Conservation (phyloP, 345 rosid species). For the Moricandia arvensis region DNA sequence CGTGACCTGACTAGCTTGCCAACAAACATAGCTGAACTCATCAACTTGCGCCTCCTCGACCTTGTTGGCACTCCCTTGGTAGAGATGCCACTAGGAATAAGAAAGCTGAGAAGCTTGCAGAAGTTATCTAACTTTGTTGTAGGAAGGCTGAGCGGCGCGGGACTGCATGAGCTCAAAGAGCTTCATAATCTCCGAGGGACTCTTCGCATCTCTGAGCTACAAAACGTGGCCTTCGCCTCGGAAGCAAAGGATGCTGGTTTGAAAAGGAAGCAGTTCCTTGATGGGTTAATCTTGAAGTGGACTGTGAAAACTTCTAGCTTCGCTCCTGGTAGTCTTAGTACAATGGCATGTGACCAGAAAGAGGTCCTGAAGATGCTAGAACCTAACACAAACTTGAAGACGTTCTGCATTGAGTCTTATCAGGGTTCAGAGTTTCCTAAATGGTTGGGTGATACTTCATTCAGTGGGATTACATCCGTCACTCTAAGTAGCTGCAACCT, state of each 20-base stretch:
- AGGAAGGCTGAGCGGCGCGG: conserved; percentile 30
- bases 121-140: conserved; percentile 38
- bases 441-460: conserved; percentile 43
- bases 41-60: conserved; percentile 41
- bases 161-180: conserved; percentile 38
- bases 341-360: conserved; percentile 28
- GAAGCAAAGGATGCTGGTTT: conserved; percentile 42
- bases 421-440: conserved; percentile 39
- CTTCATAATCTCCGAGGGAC: conserved; percentile 32
- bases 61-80: conserved; percentile 23
- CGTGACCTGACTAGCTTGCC: conserved; percentile 35
- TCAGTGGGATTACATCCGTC: conserved; percentile 25
- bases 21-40: conserved; percentile 33
- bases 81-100: conserved; percentile 43
- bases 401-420: conserved; percentile 34
- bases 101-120: conserved; percentile 32
- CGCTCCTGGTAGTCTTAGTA: conserved; percentile 11
- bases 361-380: conserved; percentile 44
- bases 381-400: conserved; percentile 42
- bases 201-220: conserved; percentile 42
- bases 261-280: conserved; percentile 37
- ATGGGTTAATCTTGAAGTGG: conserved; percentile 39
- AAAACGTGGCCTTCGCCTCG: conserved; percentile 27
- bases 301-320: not conserved
- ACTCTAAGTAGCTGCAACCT: conserved; percentile 33